Evolutionary conservation across 2,329 filamentous ascomycete species (phyloP).

Genomic region (Furcasterigmium sp.): DNA sequence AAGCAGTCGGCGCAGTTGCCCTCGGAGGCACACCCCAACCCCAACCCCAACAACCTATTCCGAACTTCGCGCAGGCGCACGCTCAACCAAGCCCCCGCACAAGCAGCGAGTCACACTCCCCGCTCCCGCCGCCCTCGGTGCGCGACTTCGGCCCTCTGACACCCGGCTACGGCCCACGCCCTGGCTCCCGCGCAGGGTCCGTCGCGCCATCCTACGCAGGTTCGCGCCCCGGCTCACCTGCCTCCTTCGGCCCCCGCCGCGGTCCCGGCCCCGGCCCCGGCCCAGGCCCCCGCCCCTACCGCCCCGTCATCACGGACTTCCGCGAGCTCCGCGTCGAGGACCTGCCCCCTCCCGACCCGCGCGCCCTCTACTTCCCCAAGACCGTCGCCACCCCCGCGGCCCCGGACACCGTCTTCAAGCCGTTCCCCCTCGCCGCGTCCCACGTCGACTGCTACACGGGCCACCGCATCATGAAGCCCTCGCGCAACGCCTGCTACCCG

Average conservation of each 20-base stretch:
- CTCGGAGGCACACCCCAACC: not conserved
- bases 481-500: slow-evolving; percentile 43
- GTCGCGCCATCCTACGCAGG: not conserved
- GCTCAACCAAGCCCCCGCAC: slow-evolving; percentile 17
- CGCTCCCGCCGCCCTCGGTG: slow-evolving; percentile 11
- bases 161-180: too few species aligned
- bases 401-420: slow-evolving; percentile 31
- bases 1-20: slow-evolving; percentile 17
- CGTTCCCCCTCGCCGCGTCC: slow-evolving; percentile 36
- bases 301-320: slow-evolving; percentile 27
- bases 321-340: slow-evolving; percentile 29
- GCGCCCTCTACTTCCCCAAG: slow-evolving; percentile 30
- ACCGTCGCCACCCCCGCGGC: slow-evolving; percentile 20
- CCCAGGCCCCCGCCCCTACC: not conserved
- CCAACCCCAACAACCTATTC: slow-evolving; percentile 11
- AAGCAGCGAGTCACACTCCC: slow-evolving; percentile 4
- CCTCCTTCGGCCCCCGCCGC: slow-evolving; percentile 13
- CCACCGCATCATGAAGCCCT: slow-evolving; percentile 43
- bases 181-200: too few species aligned
- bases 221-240: slow-evolving; percentile 14
- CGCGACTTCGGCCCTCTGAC: slow-evolving; percentile 13
- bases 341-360: slow-evolving; percentile 25
- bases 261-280: not conserved
- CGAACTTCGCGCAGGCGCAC: slow-evolving; percentile 17
- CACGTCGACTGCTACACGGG: slow-evolving; percentile 41